Percentiles rank a stretch among this genome's conserved stretches.
phyloP scores from a whole-genome alignment of 2,329 filamentous ascomycete genomes.

The Fusarium luffae region DNA sequence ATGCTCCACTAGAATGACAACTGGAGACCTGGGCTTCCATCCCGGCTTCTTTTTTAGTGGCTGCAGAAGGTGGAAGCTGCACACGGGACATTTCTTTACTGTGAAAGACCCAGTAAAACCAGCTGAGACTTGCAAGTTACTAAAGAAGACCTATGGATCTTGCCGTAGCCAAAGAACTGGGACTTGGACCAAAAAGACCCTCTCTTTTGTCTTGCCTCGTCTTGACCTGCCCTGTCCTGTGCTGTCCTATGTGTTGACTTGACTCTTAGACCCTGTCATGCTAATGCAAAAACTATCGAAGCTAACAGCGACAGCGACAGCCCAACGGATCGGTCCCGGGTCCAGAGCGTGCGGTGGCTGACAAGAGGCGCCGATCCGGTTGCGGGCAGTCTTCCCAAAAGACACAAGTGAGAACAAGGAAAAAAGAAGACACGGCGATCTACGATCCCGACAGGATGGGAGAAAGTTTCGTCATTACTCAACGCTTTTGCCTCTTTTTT shows the following conservation, averaged over 20 bases:
- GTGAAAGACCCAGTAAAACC: neutral
- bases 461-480: neutral
- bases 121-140: neutral
- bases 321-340: slow-evolving; percentile 30
- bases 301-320: slow-evolving; percentile 21
- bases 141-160: neutral
- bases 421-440: neutral
- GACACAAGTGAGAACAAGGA: slow-evolving; percentile 5
- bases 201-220: neutral
- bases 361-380: slow-evolving; percentile 25
- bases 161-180: neutral
- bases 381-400: slow-evolving; percentile 16
- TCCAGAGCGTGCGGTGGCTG: slow-evolving; percentile 36
- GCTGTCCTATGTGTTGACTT: neutral
- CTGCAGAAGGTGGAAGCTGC: neutral
- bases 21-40: slow-evolving; percentile 15
- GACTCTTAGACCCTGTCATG: slow-evolving; percentile 28
- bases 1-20: slow-evolving; percentile 3
- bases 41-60: slow-evolving; percentile 20
- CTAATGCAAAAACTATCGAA: slow-evolving; percentile 42
- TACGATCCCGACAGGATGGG: slow-evolving; percentile 14
- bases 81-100: slow-evolving; percentile 3
- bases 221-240: neutral
- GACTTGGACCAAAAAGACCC: neutral
- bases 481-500: slow-evolving; percentile 6